A percentile compares a stretch with the other conserved stretches of the same genome.
phyloP scores from a whole-genome alignment of 257 asterid species.

The Ilex asprella region DNA sequence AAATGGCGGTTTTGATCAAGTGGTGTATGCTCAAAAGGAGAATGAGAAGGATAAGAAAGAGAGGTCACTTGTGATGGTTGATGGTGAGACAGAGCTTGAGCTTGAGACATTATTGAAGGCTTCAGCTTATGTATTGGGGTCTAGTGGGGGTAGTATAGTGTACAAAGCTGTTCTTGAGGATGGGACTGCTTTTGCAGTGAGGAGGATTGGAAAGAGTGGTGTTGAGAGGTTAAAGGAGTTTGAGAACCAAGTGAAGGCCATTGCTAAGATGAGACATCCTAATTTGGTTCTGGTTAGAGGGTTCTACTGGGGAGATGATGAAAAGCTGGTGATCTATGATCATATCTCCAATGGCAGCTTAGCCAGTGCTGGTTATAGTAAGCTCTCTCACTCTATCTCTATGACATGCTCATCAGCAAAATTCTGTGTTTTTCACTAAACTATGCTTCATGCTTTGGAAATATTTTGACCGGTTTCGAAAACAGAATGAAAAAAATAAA shows the following conservation, averaged over 20 bases:
- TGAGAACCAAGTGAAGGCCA: slow-evolving; percentile 52
- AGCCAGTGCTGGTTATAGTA: slow-evolving; percentile 81
- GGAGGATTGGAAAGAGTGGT: slow-evolving; percentile 76
- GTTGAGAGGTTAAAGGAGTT: slow-evolving; percentile 52
- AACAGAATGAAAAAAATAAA: too few species aligned
- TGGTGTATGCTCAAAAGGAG: slow-evolving; percentile 9
- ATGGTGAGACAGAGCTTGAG: slow-evolving; percentile 62
- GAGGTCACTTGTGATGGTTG: slow-evolving; percentile 66
- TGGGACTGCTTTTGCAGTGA: slow-evolving; percentile 73
- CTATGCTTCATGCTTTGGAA: too few species aligned
- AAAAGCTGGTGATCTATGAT: slow-evolving; percentile 80
- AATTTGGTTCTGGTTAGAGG: slow-evolving; percentile 73
- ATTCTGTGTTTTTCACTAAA: neutral
- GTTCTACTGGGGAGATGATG: slow-evolving; percentile 84
- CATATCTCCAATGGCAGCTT: slow-evolving; percentile 80
- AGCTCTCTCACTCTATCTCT: slow-evolving; percentile 20
- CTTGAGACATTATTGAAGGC: slow-evolving; percentile 70
- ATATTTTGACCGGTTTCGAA: too few species aligned
- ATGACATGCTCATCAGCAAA: neutral
- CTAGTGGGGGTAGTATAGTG: slow-evolving; percentile 59
- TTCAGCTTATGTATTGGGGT: slow-evolving; percentile 81
- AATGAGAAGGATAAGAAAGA: slow-evolving; percentile 20
- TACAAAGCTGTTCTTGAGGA: slow-evolving; percentile 81
- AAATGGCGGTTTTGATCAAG: neutral
- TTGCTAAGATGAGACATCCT: slow-evolving; percentile 63